phyloP scores from a whole-genome alignment of 441 rosid species.

The Brassica hybrid region DNA sequence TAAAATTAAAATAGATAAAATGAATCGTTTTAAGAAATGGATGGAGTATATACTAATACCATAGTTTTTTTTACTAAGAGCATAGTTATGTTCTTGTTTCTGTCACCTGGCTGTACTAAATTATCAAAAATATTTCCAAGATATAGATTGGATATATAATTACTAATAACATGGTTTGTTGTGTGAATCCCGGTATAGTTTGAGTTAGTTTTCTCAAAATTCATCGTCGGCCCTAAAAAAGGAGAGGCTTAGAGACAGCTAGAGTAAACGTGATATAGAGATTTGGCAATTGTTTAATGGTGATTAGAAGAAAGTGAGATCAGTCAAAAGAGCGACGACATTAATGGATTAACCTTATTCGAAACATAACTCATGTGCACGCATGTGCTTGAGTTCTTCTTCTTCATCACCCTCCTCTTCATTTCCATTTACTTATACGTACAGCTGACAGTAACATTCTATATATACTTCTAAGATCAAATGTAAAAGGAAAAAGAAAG shows the following conservation, averaged over 20 bases:
- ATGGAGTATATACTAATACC: too few species aligned
- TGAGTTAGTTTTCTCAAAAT: background rate
- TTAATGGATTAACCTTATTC: constrained; percentile 37
- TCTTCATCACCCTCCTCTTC: too few species aligned
- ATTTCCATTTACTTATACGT: background rate
- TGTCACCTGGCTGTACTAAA: background rate
- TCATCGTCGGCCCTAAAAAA: constrained; percentile 19
- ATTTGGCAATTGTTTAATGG: constrained; percentile 26
- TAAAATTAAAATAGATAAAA: too few species aligned
- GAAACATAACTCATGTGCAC: constrained; percentile 37
- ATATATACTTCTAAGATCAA: too few species aligned
- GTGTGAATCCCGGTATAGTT: background rate
- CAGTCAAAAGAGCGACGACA: background rate
- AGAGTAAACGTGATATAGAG: constrained; percentile 30
- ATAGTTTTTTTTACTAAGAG: too few species aligned
- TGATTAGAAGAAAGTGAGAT: constrained; percentile 11
- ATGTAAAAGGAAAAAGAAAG: too few species aligned
- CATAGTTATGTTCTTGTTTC: background rate
- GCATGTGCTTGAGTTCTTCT: constrained; percentile 28
- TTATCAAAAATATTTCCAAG: background rate
- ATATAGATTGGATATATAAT: background rate
- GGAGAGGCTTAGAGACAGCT: too few species aligned
- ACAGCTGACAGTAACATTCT: too few species aligned
- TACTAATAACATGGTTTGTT: background rate
- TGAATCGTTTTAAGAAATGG: too few species aligned